Conservation (phyloP, 768 basidiomycete genomes). For the Lanmaoa pseudosensibilis region DNA sequence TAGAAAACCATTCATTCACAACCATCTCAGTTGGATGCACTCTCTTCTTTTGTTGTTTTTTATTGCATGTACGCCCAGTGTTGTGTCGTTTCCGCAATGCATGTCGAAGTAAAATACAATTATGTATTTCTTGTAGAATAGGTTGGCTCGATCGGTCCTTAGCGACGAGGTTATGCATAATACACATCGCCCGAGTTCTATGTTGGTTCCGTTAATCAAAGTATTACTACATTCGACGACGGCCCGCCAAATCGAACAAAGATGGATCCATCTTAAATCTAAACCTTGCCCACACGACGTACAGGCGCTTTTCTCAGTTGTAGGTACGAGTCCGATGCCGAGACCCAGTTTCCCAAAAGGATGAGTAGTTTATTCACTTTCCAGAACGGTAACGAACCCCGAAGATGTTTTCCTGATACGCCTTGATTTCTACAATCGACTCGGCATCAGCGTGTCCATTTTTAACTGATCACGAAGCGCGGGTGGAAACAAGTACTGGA, state of each 20-base stretch:
- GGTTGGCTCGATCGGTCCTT: background rate
- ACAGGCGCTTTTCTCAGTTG: too few relatives aligned
- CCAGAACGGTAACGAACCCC: conserved; percentile 17
- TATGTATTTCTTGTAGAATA: conserved; percentile 23
- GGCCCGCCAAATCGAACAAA: background rate
- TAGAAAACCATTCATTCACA: conserved; percentile 16
- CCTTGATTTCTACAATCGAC: conserved; percentile 59
- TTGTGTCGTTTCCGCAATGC: conserved; percentile 7
- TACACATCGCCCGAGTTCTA: conserved; percentile 1
- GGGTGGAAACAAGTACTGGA: too few relatives aligned
- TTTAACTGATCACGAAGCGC: too few relatives aligned
- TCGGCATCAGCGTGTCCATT: too few relatives aligned
- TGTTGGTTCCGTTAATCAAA: background rate
- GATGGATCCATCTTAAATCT: background rate
- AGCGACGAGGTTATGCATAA: background rate
- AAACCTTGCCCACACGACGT: too few relatives aligned
- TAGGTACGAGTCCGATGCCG: background rate
- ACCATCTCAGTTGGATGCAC: conserved; percentile 17
- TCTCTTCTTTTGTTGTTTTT: conserved; percentile 8
- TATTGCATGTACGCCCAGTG: conserved; percentile 19
- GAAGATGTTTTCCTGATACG: conserved; percentile 52
- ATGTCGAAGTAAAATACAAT: conserved; percentile 7
- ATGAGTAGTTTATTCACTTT: background rate
- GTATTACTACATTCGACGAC: background rate
- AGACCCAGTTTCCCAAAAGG: background rate